Evolutionary conservation across 2,329 filamentous ascomycete species (phyloP).

Genomic region (Coniella vitis): DNA sequence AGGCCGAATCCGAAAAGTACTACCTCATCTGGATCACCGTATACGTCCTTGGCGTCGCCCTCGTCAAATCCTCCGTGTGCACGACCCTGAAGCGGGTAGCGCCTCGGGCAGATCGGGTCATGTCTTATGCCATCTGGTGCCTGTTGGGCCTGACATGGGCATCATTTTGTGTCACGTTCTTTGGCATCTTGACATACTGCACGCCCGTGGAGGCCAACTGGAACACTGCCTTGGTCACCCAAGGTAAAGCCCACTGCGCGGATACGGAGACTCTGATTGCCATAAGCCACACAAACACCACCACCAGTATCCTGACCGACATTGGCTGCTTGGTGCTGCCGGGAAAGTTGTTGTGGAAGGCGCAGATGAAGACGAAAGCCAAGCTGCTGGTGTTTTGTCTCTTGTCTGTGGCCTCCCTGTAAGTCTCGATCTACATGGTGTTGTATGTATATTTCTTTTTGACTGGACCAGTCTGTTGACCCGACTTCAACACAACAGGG

Average conservation of each 20-base stretch:
- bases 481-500: conserved; percentile 9
- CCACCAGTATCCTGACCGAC: conserved; percentile 27
- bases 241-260: conserved; percentile 15
- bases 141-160: conserved; percentile 8
- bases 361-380: conserved; percentile 23
- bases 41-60: conserved; percentile 16
- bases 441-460: too few species aligned
- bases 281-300: conserved; percentile 24
- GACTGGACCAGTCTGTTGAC: neutral
- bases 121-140: neutral
- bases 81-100: conserved; percentile 18
- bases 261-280: conserved; percentile 18
- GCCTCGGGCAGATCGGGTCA: conserved; percentile 1
- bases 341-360: conserved; percentile 26
- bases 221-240: neutral
- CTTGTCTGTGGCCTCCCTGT: conserved; percentile 23
- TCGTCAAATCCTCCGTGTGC: conserved; percentile 20
- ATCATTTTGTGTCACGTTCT: conserved; percentile 17
- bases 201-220: conserved; percentile 18
- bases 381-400: conserved; percentile 21
- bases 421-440: conserved; percentile 7
- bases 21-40: conserved; percentile 20
- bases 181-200: conserved; percentile 18
- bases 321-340: conserved; percentile 26
- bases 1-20: conserved; percentile 16